These are phyloP conservation scores for Solanum lycopersicoides DNA, from an alignment of 257 asterid genomes.

Conservation along the genomic window DNA sequence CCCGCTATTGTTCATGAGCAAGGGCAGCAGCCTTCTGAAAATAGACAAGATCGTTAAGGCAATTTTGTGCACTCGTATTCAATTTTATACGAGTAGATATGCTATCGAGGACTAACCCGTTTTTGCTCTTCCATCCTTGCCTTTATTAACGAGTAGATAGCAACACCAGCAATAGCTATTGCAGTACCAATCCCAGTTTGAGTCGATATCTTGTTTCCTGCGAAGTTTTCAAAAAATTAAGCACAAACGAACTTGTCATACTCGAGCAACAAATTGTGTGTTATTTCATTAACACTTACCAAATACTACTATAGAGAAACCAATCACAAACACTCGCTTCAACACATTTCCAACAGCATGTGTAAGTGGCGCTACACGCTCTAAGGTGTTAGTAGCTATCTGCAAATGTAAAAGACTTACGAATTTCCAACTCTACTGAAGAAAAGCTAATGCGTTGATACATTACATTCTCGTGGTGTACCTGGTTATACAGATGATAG, in stretches of 20 bases:
- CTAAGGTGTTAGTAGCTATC: conserved; percentile 97
- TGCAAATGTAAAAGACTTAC: conserved; percentile 13
- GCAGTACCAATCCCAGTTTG: conserved; percentile 95
- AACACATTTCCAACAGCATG: conserved; percentile 98
- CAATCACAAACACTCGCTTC: conserved; percentile 97
- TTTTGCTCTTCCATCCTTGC: conserved; percentile 96
- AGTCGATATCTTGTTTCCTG: conserved; percentile 89
- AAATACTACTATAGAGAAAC: conserved; percentile 79
- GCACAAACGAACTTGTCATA: background rate
- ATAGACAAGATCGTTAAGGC: background rate
- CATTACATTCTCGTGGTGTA: background rate
- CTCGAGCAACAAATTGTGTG: background rate
- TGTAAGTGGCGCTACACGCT: conserved; percentile 97
- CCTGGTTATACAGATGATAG: conserved; percentile 99
- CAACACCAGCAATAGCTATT: conserved; percentile 95
- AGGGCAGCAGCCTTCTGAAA: background rate
- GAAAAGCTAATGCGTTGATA: background rate
- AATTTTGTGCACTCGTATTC: background rate
- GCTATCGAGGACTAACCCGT: conserved; percentile 45
- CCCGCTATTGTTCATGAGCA: background rate
- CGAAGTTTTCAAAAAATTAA: background rate
- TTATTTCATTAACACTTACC: conserved; percentile 26
- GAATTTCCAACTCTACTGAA: background rate
- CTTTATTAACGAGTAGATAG: conserved; percentile 83
- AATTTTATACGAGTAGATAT: background rate